Base-by-base conservation (phyloP, 306 rosid genomes). In the Gillenia trifoliata region DNA sequence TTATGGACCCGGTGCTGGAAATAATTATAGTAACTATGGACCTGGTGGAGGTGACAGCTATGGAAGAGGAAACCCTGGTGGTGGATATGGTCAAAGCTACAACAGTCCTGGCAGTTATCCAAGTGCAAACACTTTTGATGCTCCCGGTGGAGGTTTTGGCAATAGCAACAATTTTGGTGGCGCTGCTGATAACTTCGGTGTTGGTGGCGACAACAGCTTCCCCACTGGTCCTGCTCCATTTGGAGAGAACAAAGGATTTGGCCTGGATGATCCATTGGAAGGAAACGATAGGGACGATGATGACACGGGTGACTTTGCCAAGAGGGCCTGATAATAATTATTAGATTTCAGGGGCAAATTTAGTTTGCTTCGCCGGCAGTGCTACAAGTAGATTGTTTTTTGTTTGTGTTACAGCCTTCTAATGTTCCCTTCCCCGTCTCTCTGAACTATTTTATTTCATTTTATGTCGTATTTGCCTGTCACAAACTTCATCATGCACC, bases 301-400 rank as follows among this genome's bases (percentile, higher is more conserved):
- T 52, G 90, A 83, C 4, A 2, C 85, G 0, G 74, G 72, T 40
- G 60, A 88, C 79, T 85, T 87, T 63, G 89, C 87, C 30, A 93
- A 90, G 73, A 89, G 95, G 81, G 95, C 93, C 57, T 90, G 88
- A 90, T 49, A 66, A 77, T 75, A 29, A 77, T 36, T 36, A 75
- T 29, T 62, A 29, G 30, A 62, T 61, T 20, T 16, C 4, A 1
- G 68, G 55, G n/a, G 66, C n/a, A 1, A 40, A 30, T 10, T 61
- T 69, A 12, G 49, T 26, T 76, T n/a, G 19, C 30, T 12, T 38
- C 3, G 9, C 8, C 10, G 26, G 68, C 66, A 31, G 54, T 56
- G 12, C 56, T 43, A 57, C 45, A 33, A 76, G 76, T 72, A 77
- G 64, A 60, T 66, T 70, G 49, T 49, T 34, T 25, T 40, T 13